These are phyloP conservation scores for Neofusicoccum umdonicola DNA, from an alignment of 2,329 filamentous ascomycete species.

Conservation along the genomic window DNA sequence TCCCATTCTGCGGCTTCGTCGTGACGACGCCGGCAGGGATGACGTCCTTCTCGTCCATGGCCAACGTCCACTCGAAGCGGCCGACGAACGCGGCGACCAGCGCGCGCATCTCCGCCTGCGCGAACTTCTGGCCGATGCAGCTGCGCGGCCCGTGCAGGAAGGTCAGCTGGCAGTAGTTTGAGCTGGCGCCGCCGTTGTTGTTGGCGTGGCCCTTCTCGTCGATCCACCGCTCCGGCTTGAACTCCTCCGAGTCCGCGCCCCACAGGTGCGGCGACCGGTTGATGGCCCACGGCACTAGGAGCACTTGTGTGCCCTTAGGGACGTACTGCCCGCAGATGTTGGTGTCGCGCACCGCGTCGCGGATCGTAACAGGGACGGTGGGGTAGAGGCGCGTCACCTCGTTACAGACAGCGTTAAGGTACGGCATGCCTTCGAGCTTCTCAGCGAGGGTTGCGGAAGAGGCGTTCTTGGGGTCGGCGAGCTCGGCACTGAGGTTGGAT, in stretches of 20 bases:
- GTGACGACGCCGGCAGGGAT: slow-evolving; percentile 35
- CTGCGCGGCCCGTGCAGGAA: slow-evolving; percentile 44
- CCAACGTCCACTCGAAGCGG: slow-evolving; percentile 35
- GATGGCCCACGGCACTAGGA: slow-evolving; percentile 42
- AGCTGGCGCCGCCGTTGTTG: slow-evolving; percentile 33
- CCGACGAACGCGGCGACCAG: slow-evolving; percentile 36
- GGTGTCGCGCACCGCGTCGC: slow-evolving; percentile 33
- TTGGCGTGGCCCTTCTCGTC: slow-evolving; percentile 39
- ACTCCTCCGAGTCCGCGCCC: slow-evolving; percentile 42
- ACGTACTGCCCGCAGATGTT: slow-evolving; percentile 34
- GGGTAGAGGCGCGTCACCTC: slow-evolving; percentile 41
- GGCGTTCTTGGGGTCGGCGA: slow-evolving; percentile 26
- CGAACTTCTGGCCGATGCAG: slow-evolving; percentile 40
- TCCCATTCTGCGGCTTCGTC: slow-evolving; percentile 38
- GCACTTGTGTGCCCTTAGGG: slow-evolving; percentile 38
- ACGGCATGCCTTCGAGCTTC: slow-evolving; percentile 44
- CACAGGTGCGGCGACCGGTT: slow-evolving; percentile 44
- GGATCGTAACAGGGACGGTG: slow-evolving; percentile 35
- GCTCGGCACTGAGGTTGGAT: slow-evolving; percentile 52
- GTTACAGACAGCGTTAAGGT: slow-evolving; percentile 48
- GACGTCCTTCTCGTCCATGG: slow-evolving; percentile 30
- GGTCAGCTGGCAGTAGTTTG: slow-evolving; percentile 42
- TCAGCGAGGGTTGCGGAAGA: slow-evolving; percentile 21
- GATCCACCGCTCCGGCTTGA: slow-evolving; percentile 48
- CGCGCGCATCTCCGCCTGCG: slow-evolving; percentile 36